These are phyloP conservation scores for Davidsoniella australis DNA, from an alignment of 2,329 filamentous ascomycete genomes.

Conservation along the genomic window DNA sequence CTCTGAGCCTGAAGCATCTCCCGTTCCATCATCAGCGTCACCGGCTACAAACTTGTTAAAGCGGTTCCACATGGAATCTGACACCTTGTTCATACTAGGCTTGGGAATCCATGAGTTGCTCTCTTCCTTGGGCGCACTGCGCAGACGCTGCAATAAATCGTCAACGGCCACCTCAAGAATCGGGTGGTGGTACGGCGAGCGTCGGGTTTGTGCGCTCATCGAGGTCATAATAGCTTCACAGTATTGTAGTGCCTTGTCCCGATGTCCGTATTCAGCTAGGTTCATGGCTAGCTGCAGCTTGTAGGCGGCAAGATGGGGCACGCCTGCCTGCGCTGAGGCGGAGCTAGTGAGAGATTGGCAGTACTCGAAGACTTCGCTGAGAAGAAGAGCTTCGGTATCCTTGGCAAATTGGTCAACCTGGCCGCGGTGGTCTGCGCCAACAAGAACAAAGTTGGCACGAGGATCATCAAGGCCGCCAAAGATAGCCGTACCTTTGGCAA, in stretches of 20 bases:
- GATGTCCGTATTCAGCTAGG: constrained; percentile 68
- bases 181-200: constrained; percentile 73
- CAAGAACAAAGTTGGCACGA: constrained; percentile 58
- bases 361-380: constrained; percentile 95
- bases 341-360: constrained; percentile 54
- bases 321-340: constrained; percentile 32
- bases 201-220: constrained; percentile 63
- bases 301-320: constrained; percentile 61
- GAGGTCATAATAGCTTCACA: constrained; percentile 67
- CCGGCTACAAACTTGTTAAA: constrained; percentile 96
- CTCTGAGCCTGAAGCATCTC: constrained; percentile 41
- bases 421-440: constrained; percentile 67
- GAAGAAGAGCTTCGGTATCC: constrained; percentile 70
- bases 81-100: constrained; percentile 90
- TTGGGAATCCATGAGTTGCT: constrained; percentile 83
- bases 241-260: constrained; percentile 74
- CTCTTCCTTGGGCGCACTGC: constrained; percentile 67
- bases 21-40: constrained; percentile 67
- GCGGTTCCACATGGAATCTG: constrained; percentile 72
- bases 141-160: constrained; percentile 67
- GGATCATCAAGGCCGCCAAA: constrained; percentile 76
- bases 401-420: constrained; percentile 55
- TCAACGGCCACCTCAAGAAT: constrained; percentile 61
- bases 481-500: constrained; percentile 52
- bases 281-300: constrained; percentile 77